These are phyloP conservation scores for Leersia perrieri DNA, from an alignment of 176 grass and related monocot species.

Conservation along the genomic window DNA sequence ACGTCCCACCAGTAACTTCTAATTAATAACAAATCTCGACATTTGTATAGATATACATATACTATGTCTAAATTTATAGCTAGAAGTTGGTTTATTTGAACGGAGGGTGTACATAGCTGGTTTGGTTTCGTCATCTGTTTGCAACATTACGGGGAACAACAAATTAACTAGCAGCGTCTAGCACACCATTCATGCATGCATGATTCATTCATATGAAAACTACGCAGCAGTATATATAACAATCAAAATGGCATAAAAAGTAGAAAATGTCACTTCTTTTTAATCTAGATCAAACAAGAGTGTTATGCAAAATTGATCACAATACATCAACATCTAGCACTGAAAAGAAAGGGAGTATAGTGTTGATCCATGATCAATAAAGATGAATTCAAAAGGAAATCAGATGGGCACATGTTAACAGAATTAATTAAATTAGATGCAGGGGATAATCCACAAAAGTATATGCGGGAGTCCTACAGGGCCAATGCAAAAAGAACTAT, in stretches of 20 bases:
- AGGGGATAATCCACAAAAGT: not conserved
- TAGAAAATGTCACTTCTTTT: not conserved
- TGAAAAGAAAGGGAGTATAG: not conserved
- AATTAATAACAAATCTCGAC: too few species aligned
- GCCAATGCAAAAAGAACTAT: not conserved
- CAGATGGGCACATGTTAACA: not conserved
- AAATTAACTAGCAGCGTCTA: not conserved
- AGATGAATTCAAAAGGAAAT: not conserved
- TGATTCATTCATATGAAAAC: not conserved
- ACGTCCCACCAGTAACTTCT: too few species aligned
- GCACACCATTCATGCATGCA: not conserved
- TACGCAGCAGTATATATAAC: not conserved
- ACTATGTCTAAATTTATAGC: too few species aligned
- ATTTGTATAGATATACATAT: too few species aligned
- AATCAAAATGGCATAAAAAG: not conserved
- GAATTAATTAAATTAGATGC: not conserved
- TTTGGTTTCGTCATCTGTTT: not conserved
- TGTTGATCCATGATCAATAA: not conserved
- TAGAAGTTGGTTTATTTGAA: too few species aligned
- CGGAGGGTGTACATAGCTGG: too few species aligned
- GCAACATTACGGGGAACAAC: not conserved
- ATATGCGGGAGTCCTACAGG: not conserved
- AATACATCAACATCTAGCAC: not conserved
- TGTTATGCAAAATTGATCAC: not conserved
- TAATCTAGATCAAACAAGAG: not conserved